Evolutionary conservation across 176 grass and related monocot species (phyloP).

Genomic region (Neostapfia colusana): DNA sequence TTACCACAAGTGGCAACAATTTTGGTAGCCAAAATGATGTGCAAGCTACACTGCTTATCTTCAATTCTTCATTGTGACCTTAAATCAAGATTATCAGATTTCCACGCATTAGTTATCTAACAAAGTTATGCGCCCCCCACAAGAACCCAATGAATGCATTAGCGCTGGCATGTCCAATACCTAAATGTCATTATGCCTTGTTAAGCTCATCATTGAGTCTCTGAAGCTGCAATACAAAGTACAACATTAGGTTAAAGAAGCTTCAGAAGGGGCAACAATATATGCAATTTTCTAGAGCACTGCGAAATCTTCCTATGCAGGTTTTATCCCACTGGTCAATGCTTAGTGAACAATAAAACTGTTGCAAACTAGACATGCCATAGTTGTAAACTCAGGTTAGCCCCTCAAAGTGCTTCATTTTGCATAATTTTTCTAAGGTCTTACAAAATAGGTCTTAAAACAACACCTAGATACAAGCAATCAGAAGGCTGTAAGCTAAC

Average conservation of each 20-base stretch:
- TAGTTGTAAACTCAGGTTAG: background rate
- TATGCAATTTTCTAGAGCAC: slow-evolving; percentile 10
- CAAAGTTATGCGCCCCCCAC: background rate
- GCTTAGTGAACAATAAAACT: slow-evolving; percentile 8
- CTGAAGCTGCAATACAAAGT: slow-evolving; percentile 75
- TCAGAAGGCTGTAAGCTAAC: background rate
- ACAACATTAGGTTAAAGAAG: slow-evolving; percentile 30
- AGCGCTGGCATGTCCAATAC: slow-evolving; percentile 39
- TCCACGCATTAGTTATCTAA: slow-evolving; percentile 20
- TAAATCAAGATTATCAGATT: background rate
- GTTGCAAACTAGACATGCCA: slow-evolving; percentile 33
- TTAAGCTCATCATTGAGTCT: slow-evolving; percentile 80
- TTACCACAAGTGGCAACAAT: background rate
- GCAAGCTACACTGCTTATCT: background rate
- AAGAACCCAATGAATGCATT: slow-evolving; percentile 35
- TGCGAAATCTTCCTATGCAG: background rate
- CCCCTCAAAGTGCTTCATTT: background rate
- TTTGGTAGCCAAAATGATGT: background rate
- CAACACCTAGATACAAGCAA: background rate
- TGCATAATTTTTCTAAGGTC: slow-evolving; percentile 9
- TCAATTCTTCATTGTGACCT: background rate
- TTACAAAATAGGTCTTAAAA: slow-evolving; percentile 13
- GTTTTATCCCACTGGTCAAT: background rate
- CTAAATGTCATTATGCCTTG: slow-evolving; percentile 61
- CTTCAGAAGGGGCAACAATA: slow-evolving; percentile 22